Base-by-base conservation (phyloP, 306 rosid species). In the Malus sylvestris region DNA sequence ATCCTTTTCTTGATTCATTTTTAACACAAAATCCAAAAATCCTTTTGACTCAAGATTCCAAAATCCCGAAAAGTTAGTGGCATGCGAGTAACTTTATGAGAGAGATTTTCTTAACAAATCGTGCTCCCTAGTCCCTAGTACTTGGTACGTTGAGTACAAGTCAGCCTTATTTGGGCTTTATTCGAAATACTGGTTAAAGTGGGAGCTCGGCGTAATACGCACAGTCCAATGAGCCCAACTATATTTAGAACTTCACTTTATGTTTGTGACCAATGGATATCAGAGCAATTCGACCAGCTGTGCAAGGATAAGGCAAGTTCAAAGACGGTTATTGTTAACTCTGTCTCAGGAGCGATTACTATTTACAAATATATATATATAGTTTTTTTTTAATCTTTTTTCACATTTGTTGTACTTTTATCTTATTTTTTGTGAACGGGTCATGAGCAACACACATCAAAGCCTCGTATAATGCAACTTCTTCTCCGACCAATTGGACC, bases 341-440 rank as follows among this genome's bases (percentile, higher is more conserved):
- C 1, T 0, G 6, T 0, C 1, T 1, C 1, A 4, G 35, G 35
- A n/a, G 0, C 35, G 35, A 32, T 32, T 32, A 32, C 35, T 32
- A 32, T 32, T 32, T 5, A 33, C 8, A 33, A 5, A 33, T 5
- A 35, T 35, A 33, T 6, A 33, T 1, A 0, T n/a, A n/a, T n/a
- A n/a, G n/a, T n/a, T 33, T 1, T 33, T 6, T 33, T 33, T 27
- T 0, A 27, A 27, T 27, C 29, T 5, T 33, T 33, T 33, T 33
- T 5, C 38, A 33, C 38, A 33, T 33, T 33, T 33, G 2, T 33
- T 33, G 38, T 2, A 6, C 38, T 6, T 33, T 6, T 33, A 33
- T 33, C 8, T 33, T 33, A 33, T 33, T 33, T 1, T 33, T 6
- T 6, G 38, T 33, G 38, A 6, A 0, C 0, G 38, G 8, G 2